Conservation (phyloP, 352 stramenopile species). For the Phytophthora meadii region DNA sequence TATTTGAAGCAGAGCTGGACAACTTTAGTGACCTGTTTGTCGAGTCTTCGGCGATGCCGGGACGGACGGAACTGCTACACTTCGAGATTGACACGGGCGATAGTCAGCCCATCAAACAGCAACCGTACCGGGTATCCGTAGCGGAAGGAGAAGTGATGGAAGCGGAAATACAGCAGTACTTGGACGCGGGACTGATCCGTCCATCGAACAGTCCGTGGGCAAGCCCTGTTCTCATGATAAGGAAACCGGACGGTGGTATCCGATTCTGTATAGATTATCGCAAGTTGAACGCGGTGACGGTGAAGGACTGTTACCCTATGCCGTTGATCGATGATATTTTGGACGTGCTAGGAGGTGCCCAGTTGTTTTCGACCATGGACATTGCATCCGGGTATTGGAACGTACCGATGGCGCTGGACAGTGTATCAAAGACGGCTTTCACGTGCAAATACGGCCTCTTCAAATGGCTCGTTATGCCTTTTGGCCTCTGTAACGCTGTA, state of each 20-base stretch:
- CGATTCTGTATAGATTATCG: constrained; percentile 22
- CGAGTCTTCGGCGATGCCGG: constrained; percentile 2
- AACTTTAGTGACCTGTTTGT: neutral
- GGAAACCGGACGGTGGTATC: constrained; percentile 14
- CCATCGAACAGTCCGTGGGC: constrained; percentile 10
- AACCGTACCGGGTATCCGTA: constrained; percentile 10
- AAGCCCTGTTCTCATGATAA: constrained; percentile 20
- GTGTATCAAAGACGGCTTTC: too few relatives aligned
- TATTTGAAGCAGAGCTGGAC: neutral
- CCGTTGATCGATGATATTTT: constrained; percentile 5
- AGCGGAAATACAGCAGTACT: constrained; percentile 12
- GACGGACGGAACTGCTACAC: neutral
- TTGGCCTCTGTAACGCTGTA: constrained; percentile 3
- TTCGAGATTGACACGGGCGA: constrained; percentile 19
- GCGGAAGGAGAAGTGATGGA: constrained; percentile 16
- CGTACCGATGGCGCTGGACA: too few relatives aligned
- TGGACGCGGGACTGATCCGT: neutral
- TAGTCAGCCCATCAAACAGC: constrained; percentile 9
- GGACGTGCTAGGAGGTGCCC: neutral
- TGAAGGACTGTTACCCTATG: constrained; percentile 17
- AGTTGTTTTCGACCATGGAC: neutral
- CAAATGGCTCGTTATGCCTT: constrained; percentile 1
- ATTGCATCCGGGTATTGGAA: too few relatives aligned
- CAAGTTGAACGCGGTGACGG: constrained; percentile 1
- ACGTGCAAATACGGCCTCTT: neutral